Base-by-base conservation (phyloP, 2,329 filamentous ascomycete genomes). In the Diplodia scrobiculata region DNA sequence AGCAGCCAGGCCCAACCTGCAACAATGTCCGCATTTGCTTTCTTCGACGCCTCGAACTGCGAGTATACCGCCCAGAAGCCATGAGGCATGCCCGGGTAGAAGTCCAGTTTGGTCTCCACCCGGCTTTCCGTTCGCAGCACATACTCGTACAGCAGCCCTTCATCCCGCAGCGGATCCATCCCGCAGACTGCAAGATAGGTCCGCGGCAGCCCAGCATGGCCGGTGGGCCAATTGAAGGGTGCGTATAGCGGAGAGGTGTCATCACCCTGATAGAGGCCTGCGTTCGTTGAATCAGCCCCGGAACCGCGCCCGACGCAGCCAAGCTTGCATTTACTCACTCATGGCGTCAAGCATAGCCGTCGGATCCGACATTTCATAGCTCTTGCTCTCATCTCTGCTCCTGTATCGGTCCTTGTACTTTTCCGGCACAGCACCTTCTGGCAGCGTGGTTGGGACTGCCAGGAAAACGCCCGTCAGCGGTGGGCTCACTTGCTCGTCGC, bases 151-250 rank as follows among this genome's bases (percentile, higher is more conserved):
- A 86, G 80, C 59, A 86, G 67, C 0, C 75, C 81, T 65, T 86
- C 84, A 67, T 87, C 84, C 4, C 84, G 73, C 2, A 83, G 68
- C 0, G 80, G 80, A 70, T 86, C 84, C 67, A 81, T 69, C 9
- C 83, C 84, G 67, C 77, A 79, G 0, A 84, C 75, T 69, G 84
- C 82, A 1, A 86, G 73, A 70, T 84, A 85, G 0, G 80, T 78
- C 3, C 73, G 76, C 3, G 82, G 82, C 29, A 83, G 73, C 25
- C 53, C 50, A 19, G 68, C 64, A 53, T 73, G 71, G 2, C 70
- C 70, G 19, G 45, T 59, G 5, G 68, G 67, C 72, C 70, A 73
- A 32, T 71, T 51, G 17, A 74, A 66, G 2, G 69, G 68, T 59
- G 67, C 71, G 10, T 67, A 71, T 1, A 76, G 67, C 0, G 72